These are phyloP conservation scores for Butyriboletus loyo DNA, from an alignment of 768 basidiomycete genomes.

Conservation along the genomic window DNA sequence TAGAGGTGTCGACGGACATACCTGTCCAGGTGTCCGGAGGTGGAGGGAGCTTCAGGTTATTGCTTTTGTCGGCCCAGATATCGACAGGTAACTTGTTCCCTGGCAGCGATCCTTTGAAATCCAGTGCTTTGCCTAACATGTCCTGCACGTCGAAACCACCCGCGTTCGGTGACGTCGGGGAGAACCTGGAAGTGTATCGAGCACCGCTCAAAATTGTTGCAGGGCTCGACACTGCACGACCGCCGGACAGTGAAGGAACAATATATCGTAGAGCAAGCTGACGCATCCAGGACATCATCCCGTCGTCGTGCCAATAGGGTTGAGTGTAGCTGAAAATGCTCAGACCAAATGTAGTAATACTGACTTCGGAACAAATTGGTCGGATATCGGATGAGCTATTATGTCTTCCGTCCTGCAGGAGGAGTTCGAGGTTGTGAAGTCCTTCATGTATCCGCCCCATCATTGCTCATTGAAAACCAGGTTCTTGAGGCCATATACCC, in stretches of 20 bases:
- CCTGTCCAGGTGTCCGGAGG: constrained; percentile 59
- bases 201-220: neutral
- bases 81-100: constrained; percentile 33
- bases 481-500: constrained; percentile 97
- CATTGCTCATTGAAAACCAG: constrained; percentile 37
- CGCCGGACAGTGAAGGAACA: neutral
- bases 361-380: constrained; percentile 18
- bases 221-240: neutral
- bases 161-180: constrained; percentile 1
- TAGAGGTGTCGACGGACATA: neutral
- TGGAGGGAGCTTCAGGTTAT: constrained; percentile 23
- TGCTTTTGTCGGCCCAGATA: constrained; percentile 32
- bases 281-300: constrained; percentile 21
- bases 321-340: constrained; percentile 7
- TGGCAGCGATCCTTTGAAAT: constrained; percentile 8
- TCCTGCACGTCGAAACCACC: constrained; percentile 8
- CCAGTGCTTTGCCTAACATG: constrained; percentile 16
- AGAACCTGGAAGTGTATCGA: constrained; percentile 9
- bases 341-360: constrained; percentile 12
- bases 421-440: constrained; percentile 76
- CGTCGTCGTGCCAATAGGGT: neutral
- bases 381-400: constrained; percentile 24
- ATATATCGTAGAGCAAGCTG: constrained; percentile 16
- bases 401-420: constrained; percentile 73
- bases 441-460: constrained; percentile 2